Base-by-base conservation (phyloP, 345 rosid genomes). In the Salix dunnii region DNA sequence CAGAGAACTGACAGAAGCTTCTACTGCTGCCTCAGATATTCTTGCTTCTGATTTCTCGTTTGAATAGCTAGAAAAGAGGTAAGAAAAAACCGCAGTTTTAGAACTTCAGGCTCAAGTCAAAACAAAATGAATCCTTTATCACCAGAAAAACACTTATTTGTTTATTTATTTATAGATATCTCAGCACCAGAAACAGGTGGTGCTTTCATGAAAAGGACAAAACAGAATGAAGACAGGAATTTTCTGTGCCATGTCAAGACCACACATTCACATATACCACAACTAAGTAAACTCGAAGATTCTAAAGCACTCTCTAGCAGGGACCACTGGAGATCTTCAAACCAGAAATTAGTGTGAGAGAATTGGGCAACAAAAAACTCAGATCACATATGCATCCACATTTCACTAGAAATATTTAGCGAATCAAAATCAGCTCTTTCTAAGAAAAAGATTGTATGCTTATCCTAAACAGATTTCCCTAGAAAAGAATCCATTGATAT, bases 41-140 rank as follows among this genome's bases (percentile, higher is more conserved):
- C 97, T 88, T 55, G 94, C 90, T 90, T 95, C 97, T 51, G 97
- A 91, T 80, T 93, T 91, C 84, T 95, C 97, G n/a, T 95, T 95
- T 18, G 99, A 93, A 80, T 89, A 90, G 46, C 98, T 92, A 66
- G 12, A 31, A 73, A 75, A 74, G 55, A 72, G 27, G 38, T 36
- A 36, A 31, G 49, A 6, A 21, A 21, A 9, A n/a, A 67, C n/a
- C 16, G 1, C n/a, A 20, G 48, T 35, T 49, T 82, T 71, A 72
- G 74, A 58, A 74, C 51, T 48, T 10, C 27, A 8, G 13, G n/a
- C 12, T 55, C 62, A n/a, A 55, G 62, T 55, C 2, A n/a, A n/a
- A n/a, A 58, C 11, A 55, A 3, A n/a, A n/a, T 2, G 4, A 18
- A 6, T 9, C 62, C 62, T 2, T 21, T 7, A 53, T 53, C 60